Evolutionary conservation across 1,284 basidiomycete genomes (phyloP).

Genomic region (Fomes fomentarius): DNA sequence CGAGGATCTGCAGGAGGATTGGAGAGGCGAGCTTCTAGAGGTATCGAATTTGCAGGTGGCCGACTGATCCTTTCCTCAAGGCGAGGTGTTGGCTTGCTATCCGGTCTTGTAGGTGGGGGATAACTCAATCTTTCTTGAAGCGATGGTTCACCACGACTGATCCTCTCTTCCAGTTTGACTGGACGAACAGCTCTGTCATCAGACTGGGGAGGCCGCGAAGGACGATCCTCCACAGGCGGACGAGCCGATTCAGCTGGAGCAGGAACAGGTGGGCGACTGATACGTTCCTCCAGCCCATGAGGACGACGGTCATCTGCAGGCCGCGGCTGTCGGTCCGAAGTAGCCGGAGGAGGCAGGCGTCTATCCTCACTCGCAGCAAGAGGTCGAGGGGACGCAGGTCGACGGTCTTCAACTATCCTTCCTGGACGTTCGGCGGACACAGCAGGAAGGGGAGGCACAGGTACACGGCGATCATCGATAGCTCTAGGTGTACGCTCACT

Average conservation of each 20-base stretch:
- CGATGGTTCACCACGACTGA: constrained; percentile 28
- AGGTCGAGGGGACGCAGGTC: constrained; percentile 11
- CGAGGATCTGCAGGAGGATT: constrained; percentile 24
- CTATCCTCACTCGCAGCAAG: constrained; percentile 14
- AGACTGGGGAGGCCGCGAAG: constrained; percentile 16
- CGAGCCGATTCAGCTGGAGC: constrained; percentile 9
- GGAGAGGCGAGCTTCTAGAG: constrained; percentile 31
- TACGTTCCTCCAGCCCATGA: constrained; percentile 21
- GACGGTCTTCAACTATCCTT: constrained; percentile 12
- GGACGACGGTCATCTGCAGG: constrained; percentile 22
- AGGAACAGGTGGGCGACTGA: constrained; percentile 20
- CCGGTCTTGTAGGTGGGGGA: constrained; percentile 15
- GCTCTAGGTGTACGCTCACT: constrained; percentile 11
- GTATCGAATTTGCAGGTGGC: constrained; percentile 14
- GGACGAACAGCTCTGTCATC: constrained; percentile 24
- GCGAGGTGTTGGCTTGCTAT: constrained; percentile 21
- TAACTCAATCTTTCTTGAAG: constrained; percentile 34
- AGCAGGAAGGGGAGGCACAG: constrained; percentile 4
- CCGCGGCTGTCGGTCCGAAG: constrained; percentile 17
- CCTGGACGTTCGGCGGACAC: constrained; percentile 3
- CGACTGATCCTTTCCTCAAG: constrained; percentile 26
- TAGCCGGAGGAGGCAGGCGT: constrained; percentile 8
- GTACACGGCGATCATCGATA: constrained; percentile 18
- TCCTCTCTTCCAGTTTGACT: constrained; percentile 33
- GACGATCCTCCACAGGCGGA: constrained; percentile 26